A percentile compares a stretch with the other conserved stretches of the same genome.
Evolutionary conservation across 768 basidiomycete genomes (phyloP).

Genomic region (Trametes villosa): DNA sequence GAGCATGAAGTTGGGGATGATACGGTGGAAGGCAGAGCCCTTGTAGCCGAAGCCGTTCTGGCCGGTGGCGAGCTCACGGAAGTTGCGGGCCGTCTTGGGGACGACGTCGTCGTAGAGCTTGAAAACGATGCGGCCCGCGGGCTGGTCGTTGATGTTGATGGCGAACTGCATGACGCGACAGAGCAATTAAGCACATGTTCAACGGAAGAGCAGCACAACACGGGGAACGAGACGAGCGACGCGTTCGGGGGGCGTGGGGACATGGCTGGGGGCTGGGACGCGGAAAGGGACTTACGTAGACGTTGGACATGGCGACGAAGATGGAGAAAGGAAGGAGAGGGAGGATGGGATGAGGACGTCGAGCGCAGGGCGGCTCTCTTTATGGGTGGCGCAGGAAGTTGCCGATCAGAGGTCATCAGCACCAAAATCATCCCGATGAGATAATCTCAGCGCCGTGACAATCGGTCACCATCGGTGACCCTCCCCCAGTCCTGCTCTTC

Average conservation of each 20-base stretch:
- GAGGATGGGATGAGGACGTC: constrained; percentile 22
- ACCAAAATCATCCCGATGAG: constrained; percentile 25
- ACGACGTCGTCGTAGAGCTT: constrained; percentile 82
- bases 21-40: constrained; percentile 76
- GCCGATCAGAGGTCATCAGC: constrained; percentile 31
- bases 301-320: constrained; percentile 39
- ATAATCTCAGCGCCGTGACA: constrained; percentile 30
- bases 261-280: not conserved
- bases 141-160: constrained; percentile 49
- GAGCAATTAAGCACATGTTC: not conserved
- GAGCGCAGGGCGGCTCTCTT: constrained; percentile 12
- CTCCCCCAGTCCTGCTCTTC: constrained; percentile 4
- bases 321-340: constrained; percentile 21
- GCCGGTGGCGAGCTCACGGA: constrained; percentile 87
- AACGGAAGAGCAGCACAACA: not conserved
- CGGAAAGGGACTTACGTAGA: constrained; percentile 40
- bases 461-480: constrained; percentile 32
- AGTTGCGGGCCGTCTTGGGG: constrained; percentile 78
- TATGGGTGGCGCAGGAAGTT: constrained; percentile 27
- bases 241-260: not conserved
- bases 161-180: constrained; percentile 57
- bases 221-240: not conserved
- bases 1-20: constrained; percentile 83
- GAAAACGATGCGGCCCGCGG: constrained; percentile 71
- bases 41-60: constrained; percentile 74